Percentiles rank a stretch among this genome's conserved stretches.
These are phyloP conservation scores for Danielozyma ontarioensis DNA, from an alignment of 805 yeast species.

Conservation along the genomic window DNA sequence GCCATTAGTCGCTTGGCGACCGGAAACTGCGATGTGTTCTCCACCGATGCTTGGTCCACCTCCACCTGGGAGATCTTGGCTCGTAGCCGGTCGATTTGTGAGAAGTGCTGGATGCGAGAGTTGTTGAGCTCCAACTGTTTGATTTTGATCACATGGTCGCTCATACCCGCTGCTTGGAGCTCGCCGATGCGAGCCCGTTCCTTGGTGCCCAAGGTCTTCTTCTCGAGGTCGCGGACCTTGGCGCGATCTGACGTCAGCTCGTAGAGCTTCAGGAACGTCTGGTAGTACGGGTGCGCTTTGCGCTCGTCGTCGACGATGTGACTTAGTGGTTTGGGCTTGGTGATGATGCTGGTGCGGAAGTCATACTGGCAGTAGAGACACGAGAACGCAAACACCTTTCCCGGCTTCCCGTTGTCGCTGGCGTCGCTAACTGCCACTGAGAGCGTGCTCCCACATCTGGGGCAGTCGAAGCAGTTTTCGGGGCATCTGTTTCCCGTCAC, in stretches of 20 bases:
- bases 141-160: too few species aligned
- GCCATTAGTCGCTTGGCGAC: slow-evolving; percentile 18
- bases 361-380: slow-evolving; percentile 33
- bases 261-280: slow-evolving; percentile 1
- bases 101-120: neutral
- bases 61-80: too few species aligned
- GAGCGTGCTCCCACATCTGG: slow-evolving; percentile 16
- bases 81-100: neutral
- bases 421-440: slow-evolving; percentile 7
- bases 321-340: slow-evolving; percentile 37
- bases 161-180: too few species aligned
- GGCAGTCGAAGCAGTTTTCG: slow-evolving; percentile 39
- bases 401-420: slow-evolving; percentile 8
- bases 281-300: slow-evolving; percentile 2
- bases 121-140: neutral
- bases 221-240: neutral
- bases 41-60: too few species aligned
- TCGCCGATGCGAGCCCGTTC: too few species aligned
- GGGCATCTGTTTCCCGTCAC: slow-evolving; percentile 18
- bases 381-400: slow-evolving; percentile 33
- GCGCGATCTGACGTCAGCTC: neutral
- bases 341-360: slow-evolving; percentile 31
- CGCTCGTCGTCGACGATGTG: slow-evolving; percentile 16
- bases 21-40: slow-evolving; percentile 18
- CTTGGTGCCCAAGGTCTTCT: neutral